Conservation (phyloP, 2,329 filamentous ascomycete genomes). For the Epichloe aotearoae region DNA sequence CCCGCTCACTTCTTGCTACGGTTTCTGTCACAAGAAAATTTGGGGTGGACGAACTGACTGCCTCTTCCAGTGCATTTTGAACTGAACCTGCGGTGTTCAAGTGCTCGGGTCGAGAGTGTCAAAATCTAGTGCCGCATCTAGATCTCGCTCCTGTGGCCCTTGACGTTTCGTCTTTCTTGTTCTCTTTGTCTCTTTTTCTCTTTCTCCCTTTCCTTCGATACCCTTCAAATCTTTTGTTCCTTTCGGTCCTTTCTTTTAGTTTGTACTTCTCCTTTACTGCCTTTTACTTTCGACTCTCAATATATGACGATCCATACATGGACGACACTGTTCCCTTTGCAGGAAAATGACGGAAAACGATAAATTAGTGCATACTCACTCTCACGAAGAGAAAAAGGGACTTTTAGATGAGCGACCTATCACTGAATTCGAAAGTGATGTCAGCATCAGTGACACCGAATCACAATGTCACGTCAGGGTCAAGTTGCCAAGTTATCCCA, state of each 20-base stretch:
- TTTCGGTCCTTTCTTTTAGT: neutral
- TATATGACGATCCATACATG: neutral
- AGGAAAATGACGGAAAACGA: constrained; percentile 29
- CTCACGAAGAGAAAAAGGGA: constrained; percentile 30
- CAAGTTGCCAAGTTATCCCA: constrained; percentile 5
- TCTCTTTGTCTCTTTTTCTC: neutral
- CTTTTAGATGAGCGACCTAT: constrained; percentile 30
- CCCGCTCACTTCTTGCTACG: neutral
- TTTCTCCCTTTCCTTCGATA: neutral
- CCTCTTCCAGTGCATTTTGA: too few species aligned
- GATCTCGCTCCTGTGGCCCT: neutral
- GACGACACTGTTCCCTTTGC: constrained; percentile 5
- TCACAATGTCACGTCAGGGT: constrained; percentile 16
- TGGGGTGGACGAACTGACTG: too few species aligned
- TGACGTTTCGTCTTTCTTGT: neutral
- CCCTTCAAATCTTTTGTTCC: neutral
- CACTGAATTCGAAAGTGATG: constrained; percentile 32
- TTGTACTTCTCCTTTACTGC: neutral
- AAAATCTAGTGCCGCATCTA: neutral
- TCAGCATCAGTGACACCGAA: constrained; percentile 25
- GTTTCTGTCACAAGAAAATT: neutral
- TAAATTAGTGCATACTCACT: constrained; percentile 20
- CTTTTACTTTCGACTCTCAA: neutral
- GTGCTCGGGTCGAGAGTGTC: neutral
- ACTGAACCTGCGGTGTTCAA: too few species aligned